A percentile compares a stretch with the other conserved stretches of the same genome.
phyloP scores from a whole-genome alignment of 2,329 filamentous ascomycete species.

The Nothophaeocryptopus gaeumannii region DNA sequence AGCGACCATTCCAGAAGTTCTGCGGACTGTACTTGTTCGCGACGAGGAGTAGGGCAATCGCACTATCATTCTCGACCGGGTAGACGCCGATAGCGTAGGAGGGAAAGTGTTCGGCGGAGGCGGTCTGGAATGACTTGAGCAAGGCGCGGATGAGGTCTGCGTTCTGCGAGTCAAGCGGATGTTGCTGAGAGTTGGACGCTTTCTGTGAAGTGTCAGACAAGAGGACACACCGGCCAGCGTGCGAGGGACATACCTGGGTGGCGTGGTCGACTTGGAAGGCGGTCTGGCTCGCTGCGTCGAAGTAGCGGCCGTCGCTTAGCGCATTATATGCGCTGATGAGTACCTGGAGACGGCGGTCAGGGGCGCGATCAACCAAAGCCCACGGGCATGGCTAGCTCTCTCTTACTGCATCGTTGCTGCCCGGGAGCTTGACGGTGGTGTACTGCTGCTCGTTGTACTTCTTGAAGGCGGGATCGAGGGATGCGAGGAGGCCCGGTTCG shows the following conservation, averaged over 20 bases:
- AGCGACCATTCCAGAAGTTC: slow-evolving; percentile 99
- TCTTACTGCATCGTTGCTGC: slow-evolving; percentile 63
- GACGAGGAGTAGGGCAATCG: slow-evolving; percentile 78
- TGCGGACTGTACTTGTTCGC: slow-evolving; percentile 97
- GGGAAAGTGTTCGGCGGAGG: slow-evolving; percentile 86
- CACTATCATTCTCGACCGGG: slow-evolving; percentile 71
- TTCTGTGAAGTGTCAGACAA: slow-evolving; percentile 58
- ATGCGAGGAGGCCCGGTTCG: slow-evolving; percentile 61
- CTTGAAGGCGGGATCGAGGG: slow-evolving; percentile 79
- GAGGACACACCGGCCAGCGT: too few species aligned
- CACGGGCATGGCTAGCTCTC: too few species aligned
- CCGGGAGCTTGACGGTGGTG: slow-evolving; percentile 81
- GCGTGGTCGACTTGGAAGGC: slow-evolving; percentile 87
- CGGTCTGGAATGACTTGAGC: slow-evolving; percentile 69
- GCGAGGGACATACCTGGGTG: slow-evolving; percentile 39
- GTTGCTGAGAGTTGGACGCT: slow-evolving; percentile 76
- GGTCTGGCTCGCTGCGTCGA: slow-evolving; percentile 80
- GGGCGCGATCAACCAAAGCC: too few species aligned
- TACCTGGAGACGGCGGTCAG: slow-evolving; percentile 51
- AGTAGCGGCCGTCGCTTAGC: slow-evolving; percentile 78
- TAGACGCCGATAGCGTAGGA: slow-evolving; percentile 78
- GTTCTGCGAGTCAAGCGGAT: slow-evolving; percentile 73
- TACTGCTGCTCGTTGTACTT: slow-evolving; percentile 98
- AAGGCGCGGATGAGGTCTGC: slow-evolving; percentile 80
- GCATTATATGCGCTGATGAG: slow-evolving; percentile 85